Evolutionary conservation across 2,329 filamentous ascomycete genomes (phyloP).

Genomic region (Hypoxylon sp.): DNA sequence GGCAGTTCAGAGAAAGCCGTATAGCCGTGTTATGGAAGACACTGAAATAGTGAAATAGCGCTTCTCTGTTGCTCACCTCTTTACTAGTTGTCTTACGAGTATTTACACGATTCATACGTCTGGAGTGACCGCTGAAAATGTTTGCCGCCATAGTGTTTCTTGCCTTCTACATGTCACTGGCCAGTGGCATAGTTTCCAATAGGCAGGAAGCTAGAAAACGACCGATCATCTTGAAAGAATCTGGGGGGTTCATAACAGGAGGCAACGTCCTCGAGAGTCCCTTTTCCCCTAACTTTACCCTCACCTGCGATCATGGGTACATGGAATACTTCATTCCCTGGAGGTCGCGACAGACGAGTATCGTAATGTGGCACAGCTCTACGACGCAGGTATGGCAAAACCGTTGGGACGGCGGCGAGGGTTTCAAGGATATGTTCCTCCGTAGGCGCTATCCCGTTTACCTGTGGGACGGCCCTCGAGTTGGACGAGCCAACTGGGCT

Average conservation of each 20-base stretch:
- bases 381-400: slow-evolving; percentile 51
- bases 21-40: background rate
- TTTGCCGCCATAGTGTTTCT: background rate
- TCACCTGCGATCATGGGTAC: slow-evolving; percentile 52
- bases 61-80: no score
- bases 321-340: slow-evolving; percentile 51
- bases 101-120: no score
- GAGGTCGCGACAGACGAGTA: slow-evolving; percentile 45
- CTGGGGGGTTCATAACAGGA: slow-evolving; percentile 48
- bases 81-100: no score
- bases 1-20: slow-evolving; percentile 17
- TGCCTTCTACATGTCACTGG: slow-evolving; percentile 2
- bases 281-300: slow-evolving; percentile 42
- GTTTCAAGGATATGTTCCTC: slow-evolving; percentile 52
- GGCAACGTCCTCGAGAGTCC: slow-evolving; percentile 46
- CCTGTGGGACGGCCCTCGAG: slow-evolving; percentile 50
- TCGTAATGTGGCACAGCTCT: slow-evolving; percentile 52
- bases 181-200: background rate
- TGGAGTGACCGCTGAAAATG: slow-evolving; percentile 11
- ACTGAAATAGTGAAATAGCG: no score
- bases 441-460: slow-evolving; percentile 50
- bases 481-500: slow-evolving; percentile 50
- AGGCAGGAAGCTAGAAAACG: slow-evolving; percentile 11
- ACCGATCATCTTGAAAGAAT: slow-evolving; percentile 42
- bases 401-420: slow-evolving; percentile 50